These are phyloP conservation scores for Volvox carteri DNA, from an alignment of 163 green algal genomes.

Conservation along the genomic window DNA sequence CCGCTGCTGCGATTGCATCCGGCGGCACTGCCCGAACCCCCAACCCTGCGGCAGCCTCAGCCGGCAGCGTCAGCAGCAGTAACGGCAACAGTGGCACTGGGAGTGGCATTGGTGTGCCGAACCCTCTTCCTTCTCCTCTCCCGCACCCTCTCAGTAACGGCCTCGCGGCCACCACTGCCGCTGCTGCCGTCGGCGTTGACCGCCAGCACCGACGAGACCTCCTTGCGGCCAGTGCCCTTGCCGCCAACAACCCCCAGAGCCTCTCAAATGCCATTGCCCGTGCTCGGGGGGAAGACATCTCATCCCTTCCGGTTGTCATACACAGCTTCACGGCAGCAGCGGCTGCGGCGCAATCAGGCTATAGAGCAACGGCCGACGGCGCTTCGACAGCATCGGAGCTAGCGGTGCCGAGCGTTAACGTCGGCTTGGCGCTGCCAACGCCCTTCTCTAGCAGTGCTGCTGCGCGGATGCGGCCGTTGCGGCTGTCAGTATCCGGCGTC, in stretches of 20 bases:
- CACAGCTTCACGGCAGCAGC: background rate
- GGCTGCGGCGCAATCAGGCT: background rate
- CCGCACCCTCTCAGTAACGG: background rate
- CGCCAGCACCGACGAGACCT: conserved; percentile 5
- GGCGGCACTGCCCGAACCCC: too few relatives aligned
- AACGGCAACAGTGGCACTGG: background rate
- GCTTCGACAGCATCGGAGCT: background rate
- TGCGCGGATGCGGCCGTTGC: background rate
- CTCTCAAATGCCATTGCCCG: background rate
- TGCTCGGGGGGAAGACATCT: background rate
- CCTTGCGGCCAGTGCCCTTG: background rate
- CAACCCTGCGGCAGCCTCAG: too few relatives aligned
- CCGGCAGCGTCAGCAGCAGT: background rate
- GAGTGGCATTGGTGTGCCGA: background rate
- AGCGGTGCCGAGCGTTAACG: background rate
- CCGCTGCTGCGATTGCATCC: background rate
- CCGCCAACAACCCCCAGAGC: background rate
- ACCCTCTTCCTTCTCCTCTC: background rate
- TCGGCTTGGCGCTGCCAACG: background rate
- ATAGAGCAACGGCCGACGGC: background rate
- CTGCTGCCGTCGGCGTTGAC: background rate
- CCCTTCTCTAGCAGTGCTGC: background rate
- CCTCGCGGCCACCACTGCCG: background rate
- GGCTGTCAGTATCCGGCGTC: background rate
- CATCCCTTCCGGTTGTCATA: background rate